These are phyloP conservation scores for Tuber borchii DNA, from an alignment of 495 filamentous ascomycete species.

Conservation along the genomic window DNA sequence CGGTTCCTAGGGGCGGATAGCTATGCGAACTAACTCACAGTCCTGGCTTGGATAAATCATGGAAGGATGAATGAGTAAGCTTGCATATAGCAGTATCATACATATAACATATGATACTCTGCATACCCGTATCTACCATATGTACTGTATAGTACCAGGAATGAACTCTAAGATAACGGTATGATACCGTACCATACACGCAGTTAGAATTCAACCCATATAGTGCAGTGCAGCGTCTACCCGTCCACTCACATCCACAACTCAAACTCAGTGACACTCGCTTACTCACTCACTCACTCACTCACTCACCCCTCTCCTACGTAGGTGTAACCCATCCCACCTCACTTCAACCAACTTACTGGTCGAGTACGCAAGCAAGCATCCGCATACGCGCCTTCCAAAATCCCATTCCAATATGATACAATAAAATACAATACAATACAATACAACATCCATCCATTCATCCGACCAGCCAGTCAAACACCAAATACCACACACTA, in stretches of 20 bases:
- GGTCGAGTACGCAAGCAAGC: background rate
- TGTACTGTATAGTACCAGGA: no score
- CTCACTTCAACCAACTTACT: no score
- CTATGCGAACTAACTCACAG: background rate
- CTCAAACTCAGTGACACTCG: background rate
- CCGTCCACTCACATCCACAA: background rate
- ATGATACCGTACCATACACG: no score
- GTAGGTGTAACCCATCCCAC: no score
- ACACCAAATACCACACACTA: background rate
- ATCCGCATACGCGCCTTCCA: background rate
- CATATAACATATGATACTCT: background rate
- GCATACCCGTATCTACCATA: background rate
- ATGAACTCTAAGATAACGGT: no score
- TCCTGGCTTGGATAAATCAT: background rate
- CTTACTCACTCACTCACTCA: no score
- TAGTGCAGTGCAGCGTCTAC: background rate
- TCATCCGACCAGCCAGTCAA: background rate
- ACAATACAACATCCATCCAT: background rate
- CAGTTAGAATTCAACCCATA: no score
- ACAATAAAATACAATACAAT: background rate
- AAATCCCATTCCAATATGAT: background rate
- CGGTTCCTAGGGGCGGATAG: background rate
- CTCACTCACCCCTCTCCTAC: no score
- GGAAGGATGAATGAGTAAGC: background rate
- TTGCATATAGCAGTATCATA: background rate